Percentiles rank a stretch among this genome's conserved stretches.
These are phyloP conservation scores for Coriaria nepalensis DNA, from an alignment of 306 rosid genomes.

Conservation along the genomic window DNA sequence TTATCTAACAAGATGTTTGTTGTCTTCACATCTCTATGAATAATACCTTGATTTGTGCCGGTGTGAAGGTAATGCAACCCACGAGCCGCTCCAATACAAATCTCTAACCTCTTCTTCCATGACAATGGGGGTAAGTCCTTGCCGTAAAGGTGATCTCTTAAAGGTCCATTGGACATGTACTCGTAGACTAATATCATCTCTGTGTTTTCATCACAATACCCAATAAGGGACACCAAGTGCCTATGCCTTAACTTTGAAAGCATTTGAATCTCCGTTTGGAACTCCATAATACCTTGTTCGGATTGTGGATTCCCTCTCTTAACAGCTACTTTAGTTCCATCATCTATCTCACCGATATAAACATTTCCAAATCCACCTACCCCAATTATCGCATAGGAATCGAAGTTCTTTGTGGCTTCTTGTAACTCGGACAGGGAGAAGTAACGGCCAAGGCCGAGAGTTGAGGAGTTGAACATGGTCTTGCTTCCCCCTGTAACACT, in stretches of 20 bases:
- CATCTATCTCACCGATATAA: constrained; percentile 28
- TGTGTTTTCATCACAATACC: constrained; percentile 40
- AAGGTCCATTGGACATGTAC: constrained; percentile 46
- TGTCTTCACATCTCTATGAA: constrained; percentile 40
- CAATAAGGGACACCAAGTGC: constrained; percentile 39
- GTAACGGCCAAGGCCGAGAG: constrained; percentile 34
- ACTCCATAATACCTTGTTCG: constrained; percentile 39
- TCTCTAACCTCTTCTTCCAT: constrained; percentile 37
- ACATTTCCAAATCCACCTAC: constrained; percentile 47
- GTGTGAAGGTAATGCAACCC: constrained; percentile 48
- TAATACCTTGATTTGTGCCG: constrained; percentile 38
- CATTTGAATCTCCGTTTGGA: constrained; percentile 45
- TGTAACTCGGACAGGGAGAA: constrained; percentile 30
- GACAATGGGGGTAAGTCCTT: constrained; percentile 21
- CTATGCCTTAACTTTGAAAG: constrained; percentile 37
- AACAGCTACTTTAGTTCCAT: constrained; percentile 29
- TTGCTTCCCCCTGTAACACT: constrained; percentile 31
- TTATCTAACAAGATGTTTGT: constrained; percentile 36
- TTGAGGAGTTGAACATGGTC: constrained; percentile 16
- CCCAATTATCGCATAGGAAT: constrained; percentile 28
- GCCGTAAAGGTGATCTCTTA: constrained; percentile 38
- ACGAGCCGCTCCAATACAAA: constrained; percentile 37
- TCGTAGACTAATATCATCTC: constrained; percentile 43
- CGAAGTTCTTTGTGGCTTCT: constrained; percentile 42
- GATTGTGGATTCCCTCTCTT: constrained; percentile 41